Conservation (phyloP, 2,329 filamentous ascomycete genomes). For the Xylaria sp. region DNA sequence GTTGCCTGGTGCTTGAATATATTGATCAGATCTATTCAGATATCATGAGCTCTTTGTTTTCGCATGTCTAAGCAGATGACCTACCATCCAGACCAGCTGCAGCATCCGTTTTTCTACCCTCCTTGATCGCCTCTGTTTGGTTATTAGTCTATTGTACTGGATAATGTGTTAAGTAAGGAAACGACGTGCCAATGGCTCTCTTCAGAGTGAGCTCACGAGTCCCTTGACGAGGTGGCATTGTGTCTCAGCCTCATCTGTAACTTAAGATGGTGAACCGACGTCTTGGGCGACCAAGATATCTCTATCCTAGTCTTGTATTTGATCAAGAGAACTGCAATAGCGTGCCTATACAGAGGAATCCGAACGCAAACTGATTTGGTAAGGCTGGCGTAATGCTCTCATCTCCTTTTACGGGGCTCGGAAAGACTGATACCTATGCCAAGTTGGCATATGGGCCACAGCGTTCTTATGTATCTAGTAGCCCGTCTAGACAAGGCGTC, state of each 20-base stretch:
- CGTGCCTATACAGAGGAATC: constrained; percentile 6
- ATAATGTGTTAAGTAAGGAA: neutral
- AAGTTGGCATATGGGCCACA: constrained; percentile 6
- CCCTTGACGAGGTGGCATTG: constrained; percentile 44
- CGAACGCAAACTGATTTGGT: neutral
- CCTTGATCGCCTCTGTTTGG: constrained; percentile 42
- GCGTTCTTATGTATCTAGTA: constrained; percentile 22
- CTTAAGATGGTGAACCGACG: neutral
- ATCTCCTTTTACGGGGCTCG: constrained; percentile 14
- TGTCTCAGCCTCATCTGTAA: constrained; percentile 20
- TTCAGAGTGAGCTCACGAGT: constrained; percentile 44
- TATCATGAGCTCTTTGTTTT: constrained; percentile 12
- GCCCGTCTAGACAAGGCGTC: neutral
- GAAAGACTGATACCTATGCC: constrained; percentile 1
- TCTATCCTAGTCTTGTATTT: neutral
- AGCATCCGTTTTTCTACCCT: constrained; percentile 41
- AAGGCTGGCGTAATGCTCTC: neutral
- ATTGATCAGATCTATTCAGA: constrained; percentile 43
- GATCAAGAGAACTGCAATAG: constrained; percentile 4
- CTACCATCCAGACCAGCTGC: constrained; percentile 45
- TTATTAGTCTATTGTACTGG: constrained; percentile 30
- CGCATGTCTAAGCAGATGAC: neutral
- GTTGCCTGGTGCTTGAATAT: constrained; percentile 46
- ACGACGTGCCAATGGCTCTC: constrained; percentile 42
- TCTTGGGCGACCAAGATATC: neutral